phyloP scores from a whole-genome alignment of 495 filamentous ascomycete genomes.

The Aspergillus funiculosus region DNA sequence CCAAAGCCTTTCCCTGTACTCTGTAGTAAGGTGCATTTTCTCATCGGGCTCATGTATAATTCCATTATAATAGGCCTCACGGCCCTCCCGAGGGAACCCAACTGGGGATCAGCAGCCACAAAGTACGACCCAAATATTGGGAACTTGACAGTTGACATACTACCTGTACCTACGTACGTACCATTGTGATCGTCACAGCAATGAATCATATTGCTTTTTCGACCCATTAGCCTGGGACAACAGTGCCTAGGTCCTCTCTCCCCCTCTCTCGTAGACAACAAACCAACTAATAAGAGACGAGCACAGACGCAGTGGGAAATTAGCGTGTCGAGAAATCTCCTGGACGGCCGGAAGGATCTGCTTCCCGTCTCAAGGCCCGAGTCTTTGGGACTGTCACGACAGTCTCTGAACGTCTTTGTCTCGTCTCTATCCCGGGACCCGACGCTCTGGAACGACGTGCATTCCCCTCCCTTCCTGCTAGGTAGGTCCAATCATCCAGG shows the following conservation, averaged over 20 bases:
- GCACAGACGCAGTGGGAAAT: constrained; percentile 1
- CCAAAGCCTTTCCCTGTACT: too few relatives aligned
- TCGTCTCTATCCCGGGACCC: background rate
- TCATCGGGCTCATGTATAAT: too few relatives aligned
- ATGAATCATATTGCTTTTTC: constrained; percentile 1
- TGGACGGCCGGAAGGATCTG: constrained; percentile 5
- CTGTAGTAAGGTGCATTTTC: too few relatives aligned
- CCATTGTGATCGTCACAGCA: background rate
- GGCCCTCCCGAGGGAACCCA: too few relatives aligned
- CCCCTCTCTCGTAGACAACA: background rate
- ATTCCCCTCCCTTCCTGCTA: too few relatives aligned
- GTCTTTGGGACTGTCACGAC: background rate
- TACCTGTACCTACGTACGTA: too few relatives aligned
- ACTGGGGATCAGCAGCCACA: background rate
- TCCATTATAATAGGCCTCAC: too few relatives aligned
- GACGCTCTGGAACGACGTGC: too few relatives aligned
- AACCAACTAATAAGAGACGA: background rate
- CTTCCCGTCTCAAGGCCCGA: background rate
- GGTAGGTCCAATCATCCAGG: too few relatives aligned
- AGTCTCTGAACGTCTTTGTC: background rate
- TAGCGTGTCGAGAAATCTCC: too few relatives aligned
- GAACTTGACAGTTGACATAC: constrained; percentile 1
- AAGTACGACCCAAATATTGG: background rate
- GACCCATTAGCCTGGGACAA: background rate
- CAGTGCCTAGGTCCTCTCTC: background rate